phyloP scores from a whole-genome alignment of 352 stramenopile species.

The Peronospora tabacina region DNA sequence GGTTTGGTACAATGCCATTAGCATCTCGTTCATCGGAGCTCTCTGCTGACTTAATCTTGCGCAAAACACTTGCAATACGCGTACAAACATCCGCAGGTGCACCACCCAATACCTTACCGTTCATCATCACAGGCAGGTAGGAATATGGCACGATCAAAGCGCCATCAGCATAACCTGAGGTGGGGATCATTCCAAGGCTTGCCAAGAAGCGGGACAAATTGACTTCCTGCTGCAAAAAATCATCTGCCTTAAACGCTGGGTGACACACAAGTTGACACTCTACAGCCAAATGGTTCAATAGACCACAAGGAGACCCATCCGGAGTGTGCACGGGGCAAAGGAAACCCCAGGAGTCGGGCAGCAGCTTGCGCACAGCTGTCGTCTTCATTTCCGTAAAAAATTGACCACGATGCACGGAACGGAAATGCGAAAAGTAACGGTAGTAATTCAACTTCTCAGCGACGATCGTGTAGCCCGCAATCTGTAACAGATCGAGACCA shows the following conservation, averaged over 20 bases:
- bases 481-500: conserved; percentile 96
- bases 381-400: conserved; percentile 99
- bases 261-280: conserved; percentile 85
- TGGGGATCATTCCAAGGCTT: conserved; percentile 77
- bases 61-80: conserved; percentile 61
- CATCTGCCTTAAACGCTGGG: conserved; percentile 63
- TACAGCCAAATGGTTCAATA: conserved; percentile 97
- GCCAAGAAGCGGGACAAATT: conserved; percentile 73
- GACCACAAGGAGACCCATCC: conserved; percentile 97
- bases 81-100: conserved; percentile 83
- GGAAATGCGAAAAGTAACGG: conserved; percentile 98
- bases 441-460: conserved; percentile 99
- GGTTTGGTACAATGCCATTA: conserved; percentile 63
- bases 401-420: conserved; percentile 96
- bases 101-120: conserved; percentile 93
- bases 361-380: conserved; percentile 95
- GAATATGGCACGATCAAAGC: conserved; percentile 81
- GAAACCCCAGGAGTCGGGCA: conserved; percentile 99
- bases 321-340: conserved; percentile 99
- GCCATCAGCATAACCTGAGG: conserved; percentile 70
- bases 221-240: conserved; percentile 63
- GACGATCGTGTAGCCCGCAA: conserved; percentile 98
- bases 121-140: conserved; percentile 94
- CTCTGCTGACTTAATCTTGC: conserved; percentile 60
- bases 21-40: conserved; percentile 47